Percentiles rank a stretch among this genome's conserved stretches.
Evolutionary conservation across 2,329 filamentous ascomycete genomes (phyloP).

Genomic region (Stromatinia cepivora): DNA sequence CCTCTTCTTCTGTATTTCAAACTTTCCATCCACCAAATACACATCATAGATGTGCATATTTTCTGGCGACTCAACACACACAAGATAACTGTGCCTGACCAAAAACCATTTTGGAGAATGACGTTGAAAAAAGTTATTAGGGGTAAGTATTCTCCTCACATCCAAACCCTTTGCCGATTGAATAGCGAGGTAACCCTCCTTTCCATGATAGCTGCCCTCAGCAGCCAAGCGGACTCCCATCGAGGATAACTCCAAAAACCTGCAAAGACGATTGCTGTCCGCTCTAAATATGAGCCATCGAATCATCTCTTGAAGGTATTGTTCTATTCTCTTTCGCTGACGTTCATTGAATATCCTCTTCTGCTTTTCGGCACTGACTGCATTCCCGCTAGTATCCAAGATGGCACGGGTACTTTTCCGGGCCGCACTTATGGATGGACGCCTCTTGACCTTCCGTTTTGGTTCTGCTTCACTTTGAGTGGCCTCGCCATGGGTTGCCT

Average conservation of each 20-base stretch:
- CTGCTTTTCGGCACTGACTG: constrained; percentile 44
- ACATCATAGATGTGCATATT: constrained; percentile 99
- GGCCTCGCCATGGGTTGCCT: constrained; percentile 68
- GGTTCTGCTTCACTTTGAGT: constrained; percentile 70
- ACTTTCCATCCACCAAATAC: constrained; percentile 90
- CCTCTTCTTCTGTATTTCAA: constrained; percentile 76
- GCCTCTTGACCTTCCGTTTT: constrained; percentile 50
- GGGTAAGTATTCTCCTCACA: constrained; percentile 77
- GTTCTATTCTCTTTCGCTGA: constrained; percentile 82
- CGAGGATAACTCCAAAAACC: constrained; percentile 92
- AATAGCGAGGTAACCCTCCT: constrained; percentile 92
- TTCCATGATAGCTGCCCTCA: constrained; percentile 95
- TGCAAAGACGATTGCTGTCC: constrained; percentile 92
- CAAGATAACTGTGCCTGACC: constrained; percentile 95
- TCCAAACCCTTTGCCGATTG: constrained; percentile 88
- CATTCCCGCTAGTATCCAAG: constrained; percentile 41
- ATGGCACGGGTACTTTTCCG: constrained; percentile 54
- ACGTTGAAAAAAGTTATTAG: constrained; percentile 73
- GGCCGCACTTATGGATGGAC: constrained; percentile 46
- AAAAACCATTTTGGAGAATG: constrained; percentile 97
- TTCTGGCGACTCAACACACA: constrained; percentile 96
- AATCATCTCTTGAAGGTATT: constrained; percentile 91
- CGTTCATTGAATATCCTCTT: constrained; percentile 66
- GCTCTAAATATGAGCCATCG: constrained; percentile 95
- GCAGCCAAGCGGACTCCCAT: constrained; percentile 90